These are phyloP conservation scores for Grigorovia jiainica DNA, from an alignment of 805 yeast species.

Conservation along the genomic window DNA sequence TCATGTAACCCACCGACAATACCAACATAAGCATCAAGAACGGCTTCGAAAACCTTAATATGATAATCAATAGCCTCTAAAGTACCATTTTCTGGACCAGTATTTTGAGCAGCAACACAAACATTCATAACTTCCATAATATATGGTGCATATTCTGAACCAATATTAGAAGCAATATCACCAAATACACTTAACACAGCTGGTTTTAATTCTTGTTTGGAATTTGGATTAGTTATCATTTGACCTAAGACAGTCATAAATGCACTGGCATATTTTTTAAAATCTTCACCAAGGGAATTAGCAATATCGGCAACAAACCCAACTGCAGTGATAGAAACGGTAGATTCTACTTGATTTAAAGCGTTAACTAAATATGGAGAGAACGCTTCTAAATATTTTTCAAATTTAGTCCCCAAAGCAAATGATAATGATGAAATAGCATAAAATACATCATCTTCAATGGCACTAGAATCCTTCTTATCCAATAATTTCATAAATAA, in stretches of 20 bases:
- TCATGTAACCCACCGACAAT: constrained; percentile 82
- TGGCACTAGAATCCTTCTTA: constrained; percentile 50
- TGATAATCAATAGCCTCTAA: constrained; percentile 72
- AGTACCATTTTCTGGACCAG: constrained; percentile 57
- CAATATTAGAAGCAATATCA: constrained; percentile 86
- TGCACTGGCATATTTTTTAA: constrained; percentile 66
- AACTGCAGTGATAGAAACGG: constrained; percentile 80
- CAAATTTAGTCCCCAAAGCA: constrained; percentile 62
- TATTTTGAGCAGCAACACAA: constrained; percentile 54
- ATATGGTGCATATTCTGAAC: constrained; percentile 66
- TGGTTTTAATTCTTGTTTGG: constrained; percentile 77
- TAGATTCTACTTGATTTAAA: constrained; percentile 70
- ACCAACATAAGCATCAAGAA: constrained; percentile 93
- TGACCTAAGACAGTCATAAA: constrained; percentile 78
- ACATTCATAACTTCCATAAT: constrained; percentile 71
- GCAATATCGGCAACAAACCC: constrained; percentile 93
- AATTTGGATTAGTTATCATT: constrained; percentile 54
- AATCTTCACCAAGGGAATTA: constrained; percentile 69
- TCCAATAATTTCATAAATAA: constrained; percentile 65
- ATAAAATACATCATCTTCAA: constrained; percentile 91
- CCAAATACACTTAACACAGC: constrained; percentile 88
- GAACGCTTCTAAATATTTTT: constrained; percentile 69
- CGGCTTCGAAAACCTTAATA: constrained; percentile 66
- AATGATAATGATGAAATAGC: constrained; percentile 86
- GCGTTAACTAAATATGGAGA: constrained; percentile 77